These are phyloP conservation scores for Diaporthe velutina DNA, from an alignment of 2,329 filamentous ascomycete genomes.

Conservation along the genomic window DNA sequence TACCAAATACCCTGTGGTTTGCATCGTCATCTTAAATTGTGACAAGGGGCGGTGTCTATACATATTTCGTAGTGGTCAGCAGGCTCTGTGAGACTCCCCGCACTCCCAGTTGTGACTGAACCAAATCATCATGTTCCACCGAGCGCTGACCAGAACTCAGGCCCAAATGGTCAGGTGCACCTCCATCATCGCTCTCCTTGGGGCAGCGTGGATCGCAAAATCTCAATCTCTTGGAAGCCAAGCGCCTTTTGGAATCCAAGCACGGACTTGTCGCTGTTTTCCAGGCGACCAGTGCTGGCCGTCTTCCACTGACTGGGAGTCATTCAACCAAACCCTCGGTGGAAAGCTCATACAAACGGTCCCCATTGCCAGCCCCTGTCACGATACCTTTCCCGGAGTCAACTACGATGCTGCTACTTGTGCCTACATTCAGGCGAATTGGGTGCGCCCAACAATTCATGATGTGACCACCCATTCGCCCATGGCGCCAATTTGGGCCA, in stretches of 20 bases:
- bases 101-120: neutral
- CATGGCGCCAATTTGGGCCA: conserved; percentile 44
- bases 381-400: conserved; percentile 45
- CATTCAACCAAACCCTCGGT: conserved; percentile 63
- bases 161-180: conserved; percentile 2
- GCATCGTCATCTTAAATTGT: neutral
- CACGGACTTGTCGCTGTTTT: conserved; percentile 57
- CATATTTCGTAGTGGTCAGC: neutral
- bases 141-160: neutral
- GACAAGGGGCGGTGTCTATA: neutral
- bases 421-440: conserved; percentile 36
- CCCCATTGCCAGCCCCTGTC: conserved; percentile 57
- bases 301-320: conserved; percentile 55
- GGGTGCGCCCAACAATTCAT: conserved; percentile 38
- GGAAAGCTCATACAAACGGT: conserved; percentile 64
- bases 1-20: neutral
- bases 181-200: neutral
- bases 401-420: conserved; percentile 38
- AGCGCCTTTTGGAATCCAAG: neutral
- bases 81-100: neutral
- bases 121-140: neutral
- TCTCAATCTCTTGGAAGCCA: neutral
- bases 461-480: conserved; percentile 9
- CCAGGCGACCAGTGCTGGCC: conserved; percentile 69
- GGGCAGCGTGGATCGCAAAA: conserved; percentile 4